Evolutionary conservation across 495 filamentous ascomycete species (phyloP).

Genomic region (Daldinia caldariorum): DNA sequence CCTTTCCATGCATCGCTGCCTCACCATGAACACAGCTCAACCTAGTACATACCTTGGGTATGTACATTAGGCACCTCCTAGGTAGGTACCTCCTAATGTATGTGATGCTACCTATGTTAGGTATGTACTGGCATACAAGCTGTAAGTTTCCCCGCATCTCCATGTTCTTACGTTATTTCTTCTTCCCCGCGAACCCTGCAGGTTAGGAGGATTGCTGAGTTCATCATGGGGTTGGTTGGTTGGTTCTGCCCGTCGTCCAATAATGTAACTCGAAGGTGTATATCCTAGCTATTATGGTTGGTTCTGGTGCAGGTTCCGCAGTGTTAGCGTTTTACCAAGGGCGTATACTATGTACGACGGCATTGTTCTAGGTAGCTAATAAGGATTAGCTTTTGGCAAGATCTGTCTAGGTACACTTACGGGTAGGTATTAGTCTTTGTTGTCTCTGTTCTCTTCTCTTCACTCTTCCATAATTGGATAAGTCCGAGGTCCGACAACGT

Average conservation of each 20-base stretch:
- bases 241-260: constrained; percentile 22
- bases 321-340: constrained; percentile 23
- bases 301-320: constrained; percentile 28
- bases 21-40: constrained; percentile 18
- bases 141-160: constrained; percentile 29
- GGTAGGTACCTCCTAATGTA: no score
- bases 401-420: constrained; percentile 15
- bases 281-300: constrained; percentile 29
- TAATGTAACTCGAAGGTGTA: constrained; percentile 7
- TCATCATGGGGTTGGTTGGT: constrained; percentile 17
- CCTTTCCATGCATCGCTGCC: constrained; percentile 41
- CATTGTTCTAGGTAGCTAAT: constrained; percentile 2
- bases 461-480: constrained; percentile 32
- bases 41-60: background rate
- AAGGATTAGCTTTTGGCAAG: background rate
- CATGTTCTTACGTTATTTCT: constrained; percentile 10
- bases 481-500: constrained; percentile 18
- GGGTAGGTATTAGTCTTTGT: background rate
- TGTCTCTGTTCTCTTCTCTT: background rate
- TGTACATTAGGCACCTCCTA: background rate
- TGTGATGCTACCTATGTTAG: no score
- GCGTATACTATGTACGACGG: constrained; percentile 4
- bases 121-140: constrained; percentile 19
- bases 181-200: constrained; percentile 33
- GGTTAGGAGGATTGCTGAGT: constrained; percentile 24